Evolutionary conservation across 352 stramenopile species (phyloP).

Genomic region (Paralagenidium karlingii): DNA sequence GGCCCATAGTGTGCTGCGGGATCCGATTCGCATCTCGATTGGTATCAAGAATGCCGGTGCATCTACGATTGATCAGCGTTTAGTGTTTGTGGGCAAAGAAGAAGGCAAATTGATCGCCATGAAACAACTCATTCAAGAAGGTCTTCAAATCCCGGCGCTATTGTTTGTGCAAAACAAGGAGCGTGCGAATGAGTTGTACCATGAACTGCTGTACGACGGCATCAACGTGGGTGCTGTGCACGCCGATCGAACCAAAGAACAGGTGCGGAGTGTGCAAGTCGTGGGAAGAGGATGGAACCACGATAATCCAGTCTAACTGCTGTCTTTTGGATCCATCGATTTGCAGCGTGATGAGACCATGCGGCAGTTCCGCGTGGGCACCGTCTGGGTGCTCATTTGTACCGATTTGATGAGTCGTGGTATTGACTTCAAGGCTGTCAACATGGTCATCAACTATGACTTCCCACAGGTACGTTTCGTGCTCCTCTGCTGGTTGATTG

Average conservation of each 20-base stretch:
- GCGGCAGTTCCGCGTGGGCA: slow-evolving; percentile 91
- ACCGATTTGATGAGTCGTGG: slow-evolving; percentile 98
- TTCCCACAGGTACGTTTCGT: slow-evolving; percentile 77
- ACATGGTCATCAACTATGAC: slow-evolving; percentile 99
- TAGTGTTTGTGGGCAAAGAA: slow-evolving; percentile 98
- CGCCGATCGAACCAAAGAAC: slow-evolving; percentile 86
- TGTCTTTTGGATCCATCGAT: no score
- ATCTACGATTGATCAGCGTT: slow-evolving; percentile 84
- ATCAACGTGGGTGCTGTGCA: slow-evolving; percentile 98
- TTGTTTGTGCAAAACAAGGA: slow-evolving; percentile 99
- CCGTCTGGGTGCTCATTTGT: slow-evolving; percentile 97
- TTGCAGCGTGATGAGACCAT: slow-evolving; percentile 92
- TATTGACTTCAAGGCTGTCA: slow-evolving; percentile 99
- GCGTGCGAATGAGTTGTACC: slow-evolving; percentile 94
- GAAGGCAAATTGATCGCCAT: slow-evolving; percentile 98
- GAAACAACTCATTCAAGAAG: slow-evolving; percentile 84
- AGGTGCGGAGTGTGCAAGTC: no score
- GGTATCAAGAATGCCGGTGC: slow-evolving; percentile 84
- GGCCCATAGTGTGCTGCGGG: slow-evolving; percentile 91
- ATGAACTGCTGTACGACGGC: slow-evolving; percentile 96
- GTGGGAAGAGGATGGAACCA: background rate
- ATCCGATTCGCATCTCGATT: slow-evolving; percentile 94
- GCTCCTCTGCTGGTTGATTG: no score
- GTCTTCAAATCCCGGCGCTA: slow-evolving; percentile 92
- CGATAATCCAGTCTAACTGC: background rate